Conservation (phyloP, 2,329 filamentous ascomycete species). For the Clarireedia monteithiana region DNA sequence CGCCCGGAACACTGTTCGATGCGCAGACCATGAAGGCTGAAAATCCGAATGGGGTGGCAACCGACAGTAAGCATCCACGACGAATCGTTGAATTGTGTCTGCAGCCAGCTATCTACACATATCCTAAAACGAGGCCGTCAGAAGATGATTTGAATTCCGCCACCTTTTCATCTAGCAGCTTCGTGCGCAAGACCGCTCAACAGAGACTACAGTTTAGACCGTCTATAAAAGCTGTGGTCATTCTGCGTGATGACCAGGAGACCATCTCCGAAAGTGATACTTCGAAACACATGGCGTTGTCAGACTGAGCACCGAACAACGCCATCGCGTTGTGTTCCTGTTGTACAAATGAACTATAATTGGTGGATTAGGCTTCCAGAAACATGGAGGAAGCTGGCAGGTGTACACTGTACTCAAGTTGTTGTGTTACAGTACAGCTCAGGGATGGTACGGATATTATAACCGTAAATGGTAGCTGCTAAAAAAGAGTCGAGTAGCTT, state of each 20-base stretch:
- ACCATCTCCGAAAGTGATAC: no score
- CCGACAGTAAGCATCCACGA: background rate
- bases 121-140: background rate
- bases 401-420: no score
- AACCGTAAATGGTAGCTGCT: no score
- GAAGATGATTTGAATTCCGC: background rate
- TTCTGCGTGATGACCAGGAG: background rate
- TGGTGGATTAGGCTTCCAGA: no score
- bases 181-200: background rate
- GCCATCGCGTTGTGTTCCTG: no score
- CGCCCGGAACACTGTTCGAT: conserved; percentile 12
- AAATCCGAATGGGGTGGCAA: background rate
- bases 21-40: conserved; percentile 9
- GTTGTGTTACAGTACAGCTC: no score
- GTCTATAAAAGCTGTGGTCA: background rate
- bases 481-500: no score
- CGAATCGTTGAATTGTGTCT: background rate
- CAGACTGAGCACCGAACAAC: background rate
- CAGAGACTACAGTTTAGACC: background rate
- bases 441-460: no score
- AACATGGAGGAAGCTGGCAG: no score
- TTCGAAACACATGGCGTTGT: no score
- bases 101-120: background rate
- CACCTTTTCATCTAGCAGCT: background rate
- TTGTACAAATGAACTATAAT: no score